A percentile compares a stretch with the other conserved stretches of the same genome.
Evolutionary conservation across 768 basidiomycete species (phyloP).

Genomic region (Mycena capillaripes): DNA sequence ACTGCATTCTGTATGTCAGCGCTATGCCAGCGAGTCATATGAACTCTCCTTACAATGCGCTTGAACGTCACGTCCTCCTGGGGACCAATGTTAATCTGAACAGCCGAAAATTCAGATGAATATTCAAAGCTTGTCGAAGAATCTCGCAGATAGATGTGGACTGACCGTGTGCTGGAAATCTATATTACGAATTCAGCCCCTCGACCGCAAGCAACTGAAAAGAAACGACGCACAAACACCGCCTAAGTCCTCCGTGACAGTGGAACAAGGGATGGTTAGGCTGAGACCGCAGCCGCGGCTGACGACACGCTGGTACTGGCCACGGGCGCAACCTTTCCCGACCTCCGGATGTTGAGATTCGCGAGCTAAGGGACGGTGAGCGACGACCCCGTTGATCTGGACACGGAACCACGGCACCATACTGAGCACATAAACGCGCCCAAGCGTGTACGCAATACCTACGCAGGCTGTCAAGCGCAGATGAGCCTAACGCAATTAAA

Average conservation of each 20-base stretch:
- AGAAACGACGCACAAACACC: constrained; percentile 7
- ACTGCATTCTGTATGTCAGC: too few relatives aligned
- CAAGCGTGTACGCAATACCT: too few relatives aligned
- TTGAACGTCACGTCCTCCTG: too few relatives aligned
- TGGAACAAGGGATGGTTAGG: constrained; percentile 7
- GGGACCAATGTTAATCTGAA: not conserved
- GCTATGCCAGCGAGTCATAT: too few relatives aligned
- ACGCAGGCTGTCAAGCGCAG: not conserved
- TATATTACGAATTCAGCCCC: too few relatives aligned
- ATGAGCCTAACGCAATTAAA: constrained; percentile 12
- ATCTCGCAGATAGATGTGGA: not conserved
- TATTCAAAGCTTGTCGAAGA: constrained; percentile 7
- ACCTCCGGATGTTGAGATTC: constrained; percentile 16
- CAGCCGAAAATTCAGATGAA: constrained; percentile 14
- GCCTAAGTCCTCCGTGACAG: constrained; percentile 5
- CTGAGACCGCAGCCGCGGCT: constrained; percentile 7
- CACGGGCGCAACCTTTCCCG: constrained; percentile 5
- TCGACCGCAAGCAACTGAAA: constrained; percentile 1
- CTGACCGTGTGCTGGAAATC: constrained; percentile 13
- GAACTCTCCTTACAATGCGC: too few relatives aligned
- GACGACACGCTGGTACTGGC: not conserved
- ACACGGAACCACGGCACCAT: constrained; percentile 13
- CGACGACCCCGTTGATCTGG: not conserved
- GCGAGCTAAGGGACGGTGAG: too few relatives aligned
- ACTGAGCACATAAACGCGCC: constrained; percentile 19